phyloP scores from a whole-genome alignment of 345 rosid genomes.

The Rubroshorea leprosula region DNA sequence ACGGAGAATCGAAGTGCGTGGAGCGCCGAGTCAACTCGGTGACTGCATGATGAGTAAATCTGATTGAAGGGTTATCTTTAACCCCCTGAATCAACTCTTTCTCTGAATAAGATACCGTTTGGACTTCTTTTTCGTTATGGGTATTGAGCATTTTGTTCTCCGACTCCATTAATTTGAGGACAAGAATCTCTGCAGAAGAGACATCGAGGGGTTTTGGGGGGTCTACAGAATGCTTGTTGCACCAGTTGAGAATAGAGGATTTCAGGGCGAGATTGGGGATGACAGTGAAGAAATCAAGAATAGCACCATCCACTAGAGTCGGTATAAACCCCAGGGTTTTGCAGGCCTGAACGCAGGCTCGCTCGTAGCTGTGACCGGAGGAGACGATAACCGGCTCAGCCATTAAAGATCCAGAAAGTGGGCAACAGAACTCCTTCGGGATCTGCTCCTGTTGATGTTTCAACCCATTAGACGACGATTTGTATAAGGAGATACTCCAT shows the following conservation, averaged over 20 bases:
- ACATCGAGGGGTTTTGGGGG: slow-evolving; percentile 52
- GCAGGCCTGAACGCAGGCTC: slow-evolving; percentile 59
- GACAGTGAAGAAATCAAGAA: slow-evolving; percentile 62
- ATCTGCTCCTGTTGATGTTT: slow-evolving; percentile 5
- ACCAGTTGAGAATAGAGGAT: slow-evolving; percentile 68
- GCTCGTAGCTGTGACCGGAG: slow-evolving; percentile 86
- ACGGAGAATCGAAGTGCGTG: slow-evolving; percentile 37
- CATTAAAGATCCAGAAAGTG: slow-evolving; percentile 69
- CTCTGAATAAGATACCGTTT: slow-evolving; percentile 20
- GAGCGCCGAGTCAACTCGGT: slow-evolving; percentile 40
- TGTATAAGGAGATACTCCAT: slow-evolving; percentile 48
- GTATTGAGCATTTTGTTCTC: background rate
- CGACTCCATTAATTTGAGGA: slow-evolving; percentile 31
- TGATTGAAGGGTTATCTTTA: slow-evolving; percentile 31
- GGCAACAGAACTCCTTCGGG: slow-evolving; percentile 70
- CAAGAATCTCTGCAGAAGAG: slow-evolving; percentile 43
- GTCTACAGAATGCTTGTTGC: slow-evolving; percentile 30
- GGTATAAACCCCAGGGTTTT: slow-evolving; percentile 50
- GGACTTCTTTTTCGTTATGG: slow-evolving; percentile 3
- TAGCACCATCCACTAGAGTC: slow-evolving; percentile 18
- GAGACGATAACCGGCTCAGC: slow-evolving; percentile 81
- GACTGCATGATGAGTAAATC: slow-evolving; percentile 36
- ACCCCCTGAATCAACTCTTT: slow-evolving; percentile 30
- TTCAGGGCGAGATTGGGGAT: slow-evolving; percentile 82
- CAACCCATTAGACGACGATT: slow-evolving; percentile 28